These are phyloP conservation scores for Gentiana straminea DNA, from an alignment of 257 asterid species.

Conservation along the genomic window DNA sequence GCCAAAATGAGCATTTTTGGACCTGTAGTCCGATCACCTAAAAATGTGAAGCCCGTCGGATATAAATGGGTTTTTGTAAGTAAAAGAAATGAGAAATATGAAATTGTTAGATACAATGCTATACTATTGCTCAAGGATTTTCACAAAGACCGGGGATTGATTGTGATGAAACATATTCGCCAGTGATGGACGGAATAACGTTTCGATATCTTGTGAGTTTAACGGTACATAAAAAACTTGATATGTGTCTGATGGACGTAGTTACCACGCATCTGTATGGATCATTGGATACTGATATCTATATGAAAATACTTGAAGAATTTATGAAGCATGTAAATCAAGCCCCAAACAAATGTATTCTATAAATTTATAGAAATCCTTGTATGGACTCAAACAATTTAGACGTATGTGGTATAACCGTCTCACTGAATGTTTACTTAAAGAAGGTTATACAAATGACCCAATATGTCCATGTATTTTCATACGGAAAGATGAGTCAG, in stretches of 20 bases:
- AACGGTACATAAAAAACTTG: too few species aligned
- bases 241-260: neutral
- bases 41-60: too few species aligned
- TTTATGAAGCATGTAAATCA: neutral
- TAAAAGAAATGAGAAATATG: too few species aligned
- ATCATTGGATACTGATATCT: neutral
- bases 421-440: neutral
- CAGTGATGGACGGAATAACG: too few species aligned
- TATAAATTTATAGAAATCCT: too few species aligned
- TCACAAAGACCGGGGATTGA: too few species aligned
- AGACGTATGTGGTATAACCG: too few species aligned
- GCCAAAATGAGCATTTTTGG: neutral
- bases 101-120: neutral
- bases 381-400: too few species aligned
- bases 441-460: neutral
- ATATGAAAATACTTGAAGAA: too few species aligned
- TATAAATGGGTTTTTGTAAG: too few species aligned
- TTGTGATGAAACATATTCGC: too few species aligned
- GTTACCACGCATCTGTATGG: neutral
- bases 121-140: neutral
- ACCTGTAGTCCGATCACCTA: neutral
- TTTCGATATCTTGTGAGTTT: too few species aligned
- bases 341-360: neutral
- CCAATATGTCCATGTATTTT: neutral
- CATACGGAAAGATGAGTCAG: neutral